Base-by-base conservation (phyloP, 1,284 basidiomycete species). In the Coniophora puteana region DNA sequence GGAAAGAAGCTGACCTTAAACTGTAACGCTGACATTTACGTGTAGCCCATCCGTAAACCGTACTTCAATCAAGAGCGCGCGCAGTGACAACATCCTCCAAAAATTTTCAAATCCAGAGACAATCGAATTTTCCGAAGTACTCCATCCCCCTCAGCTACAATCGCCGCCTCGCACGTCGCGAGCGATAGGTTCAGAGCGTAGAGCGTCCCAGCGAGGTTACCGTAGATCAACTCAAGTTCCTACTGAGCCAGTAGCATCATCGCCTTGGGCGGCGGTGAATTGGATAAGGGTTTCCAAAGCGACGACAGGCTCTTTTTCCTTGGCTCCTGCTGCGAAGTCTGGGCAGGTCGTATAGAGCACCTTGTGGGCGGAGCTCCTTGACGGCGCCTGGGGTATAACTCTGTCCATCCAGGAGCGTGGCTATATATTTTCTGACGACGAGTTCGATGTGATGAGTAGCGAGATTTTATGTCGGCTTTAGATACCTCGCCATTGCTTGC, bases 61-160 rank as follows among this genome's bases (percentile, higher is more conserved):
- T 28, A 68, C 67, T 54, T 94, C 91, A 2, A 82, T 87, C 8
- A 85, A 86, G 63, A 93, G 96, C 0, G 92, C 93, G 36, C 93
- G 79, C 27, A 95, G 89, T n/a, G 81, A 77, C 32, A 83, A 74
- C 22, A 85, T 75, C n/a, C 83, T 83, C 38, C 74, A 63, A 12
- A 85, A 57, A 56, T 89, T 86, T n/a, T 69, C 70, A 50, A 85
- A 85, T 7, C 76, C 80, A n/a, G 79, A 71, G 54, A 78, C 77
- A 44, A 80, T 76, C 0, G 76, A 76, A 3, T 72, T 76, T 12
- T 76, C 64, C 14, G 69, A 66, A 41, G 68, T 75, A 3, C 73
- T 73, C 54, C 85, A 82, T 67, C 52, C 58, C 42, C 50, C 21
- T 63, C 55, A 4, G 61, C 63, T 20, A 63, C 4, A 20, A 62